A percentile compares a stretch with the other conserved stretches of the same genome.
phyloP scores from a whole-genome alignment of 768 basidiomycete genomes.

The Mycena albidolilacea region DNA sequence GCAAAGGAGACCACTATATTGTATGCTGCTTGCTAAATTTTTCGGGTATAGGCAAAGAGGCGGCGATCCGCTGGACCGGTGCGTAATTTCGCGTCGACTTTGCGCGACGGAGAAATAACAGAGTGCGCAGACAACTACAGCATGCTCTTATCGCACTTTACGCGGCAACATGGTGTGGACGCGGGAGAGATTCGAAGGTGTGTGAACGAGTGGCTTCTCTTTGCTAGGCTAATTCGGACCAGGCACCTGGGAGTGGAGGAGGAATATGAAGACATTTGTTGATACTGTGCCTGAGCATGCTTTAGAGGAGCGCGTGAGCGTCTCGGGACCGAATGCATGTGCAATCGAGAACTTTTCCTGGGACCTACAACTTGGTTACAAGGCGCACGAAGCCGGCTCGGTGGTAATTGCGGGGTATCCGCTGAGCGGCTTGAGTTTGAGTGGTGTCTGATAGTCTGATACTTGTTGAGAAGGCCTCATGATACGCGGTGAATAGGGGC shows the following conservation, averaged over 20 bases:
- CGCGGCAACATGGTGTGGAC: conserved; percentile 71
- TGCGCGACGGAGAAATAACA: neutral
- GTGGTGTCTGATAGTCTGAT: too few relatives aligned
- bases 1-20: too few relatives aligned
- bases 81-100: conserved; percentile 41
- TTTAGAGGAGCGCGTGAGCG: conserved; percentile 14
- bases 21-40: too few relatives aligned
- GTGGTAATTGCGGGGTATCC: neutral
- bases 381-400: neutral
- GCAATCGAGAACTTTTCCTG: neutral
- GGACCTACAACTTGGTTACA: neutral
- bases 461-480: too few relatives aligned
- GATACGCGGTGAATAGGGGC: neutral
- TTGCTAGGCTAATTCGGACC: neutral
- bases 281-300: conserved; percentile 27
- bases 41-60: conserved; percentile 66
- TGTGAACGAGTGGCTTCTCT: neutral
- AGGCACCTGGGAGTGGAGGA: conserved; percentile 74
- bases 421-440: neutral
- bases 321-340: conserved; percentile 2
- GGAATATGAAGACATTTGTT: conserved; percentile 81
- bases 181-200: conserved; percentile 71
- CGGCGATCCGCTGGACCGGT: conserved; percentile 93
- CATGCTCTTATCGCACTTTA: conserved; percentile 75
- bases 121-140: conserved; percentile 75